Percentiles rank a stretch among this genome's conserved stretches.
Conservation (phyloP, 2,329 filamentous ascomycete species). For the Exutisphaerella laricina region DNA sequence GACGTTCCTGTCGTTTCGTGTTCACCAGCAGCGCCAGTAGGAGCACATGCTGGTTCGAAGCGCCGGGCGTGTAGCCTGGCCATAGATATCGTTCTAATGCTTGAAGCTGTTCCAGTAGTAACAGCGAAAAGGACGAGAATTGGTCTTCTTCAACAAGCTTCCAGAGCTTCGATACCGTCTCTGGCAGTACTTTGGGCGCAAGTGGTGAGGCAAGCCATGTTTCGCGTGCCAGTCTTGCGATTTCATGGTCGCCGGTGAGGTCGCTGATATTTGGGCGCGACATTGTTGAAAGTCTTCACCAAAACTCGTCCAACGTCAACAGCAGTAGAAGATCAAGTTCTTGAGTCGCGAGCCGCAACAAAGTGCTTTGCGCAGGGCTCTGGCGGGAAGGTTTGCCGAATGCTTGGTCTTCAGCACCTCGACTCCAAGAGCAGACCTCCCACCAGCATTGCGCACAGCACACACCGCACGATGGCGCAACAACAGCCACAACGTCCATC, state of each 20-base stretch:
- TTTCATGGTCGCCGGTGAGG: slow-evolving; percentile 61
- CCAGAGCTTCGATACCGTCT: slow-evolving; percentile 86
- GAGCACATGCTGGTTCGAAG: slow-evolving; percentile 87
- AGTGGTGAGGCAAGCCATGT: slow-evolving; percentile 72
- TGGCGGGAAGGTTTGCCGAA: neutral
- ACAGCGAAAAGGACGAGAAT: slow-evolving; percentile 70
- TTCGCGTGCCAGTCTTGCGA: slow-evolving; percentile 68
- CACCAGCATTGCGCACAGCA: slow-evolving; percentile 10
- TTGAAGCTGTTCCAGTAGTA: slow-evolving; percentile 84
- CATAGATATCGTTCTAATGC: slow-evolving; percentile 90
- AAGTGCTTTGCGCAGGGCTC: neutral
- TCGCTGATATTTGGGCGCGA: slow-evolving; percentile 61
- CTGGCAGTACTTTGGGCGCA: slow-evolving; percentile 64
- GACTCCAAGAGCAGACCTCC: no score
- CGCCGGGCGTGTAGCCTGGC: slow-evolving; percentile 75
- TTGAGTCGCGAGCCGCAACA: no score
- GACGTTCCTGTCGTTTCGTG: slow-evolving; percentile 78
- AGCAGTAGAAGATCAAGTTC: no score
- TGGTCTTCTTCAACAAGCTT: slow-evolving; percentile 74
- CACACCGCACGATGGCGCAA: slow-evolving; percentile 19
- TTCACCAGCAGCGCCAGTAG: slow-evolving; percentile 81
- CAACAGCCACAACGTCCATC: slow-evolving; percentile 15
- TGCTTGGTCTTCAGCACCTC: no score
- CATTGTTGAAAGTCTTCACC: no score
- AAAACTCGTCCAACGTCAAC: no score